Evolutionary conservation across 371 early-diverging fungal genomes (phyloP), one percentile per base, ranked within the genome.

Genomic region (Circinella minor): DNA sequence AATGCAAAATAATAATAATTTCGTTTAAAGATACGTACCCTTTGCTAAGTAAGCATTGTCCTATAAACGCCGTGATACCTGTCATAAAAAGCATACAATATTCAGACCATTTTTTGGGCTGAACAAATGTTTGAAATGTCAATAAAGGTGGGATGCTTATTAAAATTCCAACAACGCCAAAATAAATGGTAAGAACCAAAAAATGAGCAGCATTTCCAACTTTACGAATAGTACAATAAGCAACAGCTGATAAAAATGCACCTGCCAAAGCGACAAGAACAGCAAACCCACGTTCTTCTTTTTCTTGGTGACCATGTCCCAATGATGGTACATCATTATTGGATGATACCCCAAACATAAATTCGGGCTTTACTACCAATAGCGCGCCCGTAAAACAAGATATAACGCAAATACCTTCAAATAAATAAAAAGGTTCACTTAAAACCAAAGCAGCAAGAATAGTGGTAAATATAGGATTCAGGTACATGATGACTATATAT

Each of bases 161-260:
- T 15, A 83, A 17, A 17, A 87, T 76, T 34, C 89, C 86, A 18
- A 91, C 70, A 6, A 77, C 71, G 15, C 95, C 95, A 81, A 92
- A 92, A 67, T 92, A 92, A 37, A 87, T 84, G 17, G 91, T 88
- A 65, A 92, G 93, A 8, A 90, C 90, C 82, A 94, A 79, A 11
- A 86, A 86, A 65, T 92, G 92, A 0, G 81, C 77, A 7, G 81
- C 71, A 43, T 79, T 83, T 14, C 92, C 92, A 18, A 93, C 78
- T 72, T 88, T 89, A 57, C 92, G 88, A 38, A 92, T 91, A 15
- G 89, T 81, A 36, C 88, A 82, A 74, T 92, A 93, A 6, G 93
- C 90, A 61, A 89, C 70, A 1, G 90, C 87, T 1, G 87, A 78
- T 73, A 88, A 80, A 38, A 86, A 55, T 0, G 91, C 88, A 38